phyloP scores from a whole-genome alignment of 2,329 filamentous ascomycete genomes.

The Bipolaris oryzae region DNA sequence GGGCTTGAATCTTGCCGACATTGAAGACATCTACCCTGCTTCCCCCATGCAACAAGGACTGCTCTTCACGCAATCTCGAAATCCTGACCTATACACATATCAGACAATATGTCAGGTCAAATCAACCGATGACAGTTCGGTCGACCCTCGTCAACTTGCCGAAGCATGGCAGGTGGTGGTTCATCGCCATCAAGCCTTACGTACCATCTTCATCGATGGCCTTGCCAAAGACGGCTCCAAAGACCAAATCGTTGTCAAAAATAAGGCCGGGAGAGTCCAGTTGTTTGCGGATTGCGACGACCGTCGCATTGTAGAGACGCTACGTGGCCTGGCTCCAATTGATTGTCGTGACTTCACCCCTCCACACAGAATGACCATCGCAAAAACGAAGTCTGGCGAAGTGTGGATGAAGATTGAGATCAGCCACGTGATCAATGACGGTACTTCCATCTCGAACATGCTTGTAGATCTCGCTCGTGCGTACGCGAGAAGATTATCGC shows the following conservation, averaged over 20 bases:
- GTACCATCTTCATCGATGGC: constrained; percentile 45
- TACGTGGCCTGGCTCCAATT: constrained; percentile 30
- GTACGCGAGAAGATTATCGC: constrained; percentile 51
- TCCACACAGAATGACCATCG: constrained; percentile 55
- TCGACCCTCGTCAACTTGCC: constrained; percentile 37
- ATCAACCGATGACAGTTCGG: constrained; percentile 19
- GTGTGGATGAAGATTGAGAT: constrained; percentile 58
- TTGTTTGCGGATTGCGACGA: constrained; percentile 34
- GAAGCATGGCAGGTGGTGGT: constrained; percentile 46
- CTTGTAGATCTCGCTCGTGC: constrained; percentile 54
- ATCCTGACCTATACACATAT: constrained; percentile 40
- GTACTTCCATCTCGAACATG: constrained; percentile 57
- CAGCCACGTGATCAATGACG: constrained; percentile 59
- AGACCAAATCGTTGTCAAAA: constrained; percentile 43
- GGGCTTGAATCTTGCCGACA: constrained; percentile 24
- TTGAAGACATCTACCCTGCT: constrained; percentile 41
- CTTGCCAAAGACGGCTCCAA: constrained; percentile 40
- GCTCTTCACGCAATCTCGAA: constrained; percentile 37
- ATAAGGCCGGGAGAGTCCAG: constrained; percentile 32
- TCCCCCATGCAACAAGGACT: constrained; percentile 43
- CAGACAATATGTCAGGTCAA: constrained; percentile 39
- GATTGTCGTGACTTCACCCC: constrained; percentile 44
- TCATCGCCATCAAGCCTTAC: constrained; percentile 39
- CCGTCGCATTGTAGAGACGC: constrained; percentile 17
- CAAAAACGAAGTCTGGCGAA: constrained; percentile 46